phyloP scores from a whole-genome alignment of 371 early-diverging fungal species.

The Cokeromyces recurvatus region DNA sequence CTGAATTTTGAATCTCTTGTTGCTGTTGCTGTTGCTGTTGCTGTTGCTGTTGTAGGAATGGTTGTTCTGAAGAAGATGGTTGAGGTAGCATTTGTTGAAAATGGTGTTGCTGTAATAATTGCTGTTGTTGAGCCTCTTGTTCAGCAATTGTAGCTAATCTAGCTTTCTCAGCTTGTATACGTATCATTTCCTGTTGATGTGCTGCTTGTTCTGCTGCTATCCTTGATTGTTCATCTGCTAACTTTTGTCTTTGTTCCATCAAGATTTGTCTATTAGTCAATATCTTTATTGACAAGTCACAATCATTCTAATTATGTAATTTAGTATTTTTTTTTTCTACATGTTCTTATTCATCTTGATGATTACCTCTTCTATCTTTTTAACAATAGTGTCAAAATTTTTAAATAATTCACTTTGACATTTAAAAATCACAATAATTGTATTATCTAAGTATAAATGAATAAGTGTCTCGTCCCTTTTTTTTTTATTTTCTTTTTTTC shows the following conservation, averaged over 20 bases:
- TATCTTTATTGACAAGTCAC: slow-evolving; percentile 19
- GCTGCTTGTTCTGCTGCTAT: slow-evolving; percentile 43
- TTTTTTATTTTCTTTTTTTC: no score
- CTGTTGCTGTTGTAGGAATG: slow-evolving; percentile 1
- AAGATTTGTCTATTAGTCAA: slow-evolving; percentile 29
- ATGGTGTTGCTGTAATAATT: background rate
- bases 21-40: background rate
- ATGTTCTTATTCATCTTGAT: no score
- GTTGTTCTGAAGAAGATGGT: slow-evolving; percentile 12
- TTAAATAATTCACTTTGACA: slow-evolving; percentile 34
- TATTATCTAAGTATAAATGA: slow-evolving; percentile 19
- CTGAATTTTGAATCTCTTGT: slow-evolving; percentile 1
- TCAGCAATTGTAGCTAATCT: slow-evolving; percentile 17
- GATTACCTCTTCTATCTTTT: slow-evolving; percentile 1
- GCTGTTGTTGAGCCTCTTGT: slow-evolving; percentile 11
- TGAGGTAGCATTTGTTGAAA: slow-evolving; percentile 6
- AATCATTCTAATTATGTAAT: slow-evolving; percentile 7
- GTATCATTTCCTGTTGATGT: slow-evolving; percentile 35
- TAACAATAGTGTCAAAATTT: slow-evolving; percentile 17
- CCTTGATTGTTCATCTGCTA: slow-evolving; percentile 37
- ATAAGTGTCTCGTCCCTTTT: background rate
- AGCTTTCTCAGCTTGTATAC: slow-evolving; percentile 32
- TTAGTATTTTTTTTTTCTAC: no score
- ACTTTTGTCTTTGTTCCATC: slow-evolving; percentile 25
- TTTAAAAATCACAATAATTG: slow-evolving; percentile 41